Percentiles rank a stretch among this genome's conserved stretches.
Conservation (phyloP, 2,329 filamentous ascomycete genomes). For the Eutypa lata region DNA sequence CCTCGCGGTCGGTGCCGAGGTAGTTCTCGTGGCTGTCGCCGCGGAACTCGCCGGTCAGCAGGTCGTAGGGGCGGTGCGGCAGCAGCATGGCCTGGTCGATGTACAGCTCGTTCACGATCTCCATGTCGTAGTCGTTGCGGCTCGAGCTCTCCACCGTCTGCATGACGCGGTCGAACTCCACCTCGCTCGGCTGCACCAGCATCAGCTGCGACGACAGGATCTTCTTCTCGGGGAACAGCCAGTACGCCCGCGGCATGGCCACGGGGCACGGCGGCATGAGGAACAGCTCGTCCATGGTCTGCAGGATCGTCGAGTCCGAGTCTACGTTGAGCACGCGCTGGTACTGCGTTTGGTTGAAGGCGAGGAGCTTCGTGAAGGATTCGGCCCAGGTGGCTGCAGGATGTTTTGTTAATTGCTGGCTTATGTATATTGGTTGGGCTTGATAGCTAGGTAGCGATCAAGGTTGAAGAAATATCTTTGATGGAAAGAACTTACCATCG, state of each 20-base stretch:
- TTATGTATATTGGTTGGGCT: too few relatives aligned
- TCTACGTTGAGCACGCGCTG: constrained; percentile 48
- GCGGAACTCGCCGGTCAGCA: constrained; percentile 63
- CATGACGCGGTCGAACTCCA: constrained; percentile 43
- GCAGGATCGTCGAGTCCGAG: constrained; percentile 61
- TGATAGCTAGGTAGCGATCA: background rate
- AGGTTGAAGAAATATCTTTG: too few relatives aligned
- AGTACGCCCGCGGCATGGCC: constrained; percentile 71
- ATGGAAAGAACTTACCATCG: constrained; percentile 30
- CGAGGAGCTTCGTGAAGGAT: constrained; percentile 65
- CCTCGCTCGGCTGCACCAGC: constrained; percentile 55
- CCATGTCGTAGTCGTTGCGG: constrained; percentile 59
- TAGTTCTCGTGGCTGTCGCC: constrained; percentile 43
- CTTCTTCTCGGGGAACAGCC: constrained; percentile 53
- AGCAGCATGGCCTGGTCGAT: constrained; percentile 56
- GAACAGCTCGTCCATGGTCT: constrained; percentile 69
- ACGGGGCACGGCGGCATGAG: constrained; percentile 57
- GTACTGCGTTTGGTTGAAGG: constrained; percentile 66
- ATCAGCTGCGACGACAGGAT: constrained; percentile 60
- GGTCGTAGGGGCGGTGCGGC: constrained; percentile 60
- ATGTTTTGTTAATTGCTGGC: constrained; percentile 3
- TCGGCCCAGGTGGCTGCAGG: constrained; percentile 54
- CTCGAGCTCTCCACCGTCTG: constrained; percentile 29
- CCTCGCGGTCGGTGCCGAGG: constrained; percentile 35
- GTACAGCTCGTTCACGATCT: constrained; percentile 63